A percentile compares a stretch with the other conserved stretches of the same genome.
These are phyloP conservation scores for Suillus alpinus DNA, from an alignment of 768 basidiomycete genomes.

Conservation along the genomic window DNA sequence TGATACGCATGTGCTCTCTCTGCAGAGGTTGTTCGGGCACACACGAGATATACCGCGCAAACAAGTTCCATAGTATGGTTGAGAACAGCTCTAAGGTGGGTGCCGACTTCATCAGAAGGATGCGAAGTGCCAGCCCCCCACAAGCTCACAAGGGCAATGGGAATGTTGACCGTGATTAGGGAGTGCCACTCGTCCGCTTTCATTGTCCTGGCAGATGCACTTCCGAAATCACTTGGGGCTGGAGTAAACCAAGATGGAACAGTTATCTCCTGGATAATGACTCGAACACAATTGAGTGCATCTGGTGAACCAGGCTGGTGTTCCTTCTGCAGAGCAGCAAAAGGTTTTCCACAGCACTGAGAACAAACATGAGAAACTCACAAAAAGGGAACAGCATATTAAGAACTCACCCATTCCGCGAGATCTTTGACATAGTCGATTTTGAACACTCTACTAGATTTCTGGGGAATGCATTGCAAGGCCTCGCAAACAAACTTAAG, in stretches of 20 bases:
- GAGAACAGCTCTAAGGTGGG: conserved; percentile 8
- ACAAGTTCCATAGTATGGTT: conserved; percentile 30
- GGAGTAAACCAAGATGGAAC: conserved; percentile 11
- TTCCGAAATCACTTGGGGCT: conserved; percentile 14
- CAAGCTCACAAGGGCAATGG: conserved; percentile 28
- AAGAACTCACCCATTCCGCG: not conserved
- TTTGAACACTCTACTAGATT: not conserved
- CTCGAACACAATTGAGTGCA: not conserved
- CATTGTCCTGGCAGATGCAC: conserved; percentile 21
- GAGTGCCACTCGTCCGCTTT: conserved; percentile 37
- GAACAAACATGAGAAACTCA: not conserved
- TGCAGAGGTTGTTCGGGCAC: conserved; percentile 8
- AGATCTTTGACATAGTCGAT: not conserved
- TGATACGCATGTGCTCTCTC: conserved; percentile 13
- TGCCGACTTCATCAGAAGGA: not conserved
- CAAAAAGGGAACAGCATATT: too few relatives aligned
- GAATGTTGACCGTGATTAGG: conserved; percentile 26
- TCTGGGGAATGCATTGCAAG: not conserved
- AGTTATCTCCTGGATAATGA: not conserved
- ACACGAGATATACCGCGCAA: conserved; percentile 16
- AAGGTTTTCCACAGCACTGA: not conserved
- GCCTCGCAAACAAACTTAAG: not conserved
- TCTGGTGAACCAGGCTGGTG: not conserved
- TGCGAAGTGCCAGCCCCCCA: conserved; percentile 23
- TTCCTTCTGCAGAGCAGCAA: not conserved